Conservation (phyloP, 495 filamentous ascomycete genomes). For the Lophiostoma macrostomum region DNA sequence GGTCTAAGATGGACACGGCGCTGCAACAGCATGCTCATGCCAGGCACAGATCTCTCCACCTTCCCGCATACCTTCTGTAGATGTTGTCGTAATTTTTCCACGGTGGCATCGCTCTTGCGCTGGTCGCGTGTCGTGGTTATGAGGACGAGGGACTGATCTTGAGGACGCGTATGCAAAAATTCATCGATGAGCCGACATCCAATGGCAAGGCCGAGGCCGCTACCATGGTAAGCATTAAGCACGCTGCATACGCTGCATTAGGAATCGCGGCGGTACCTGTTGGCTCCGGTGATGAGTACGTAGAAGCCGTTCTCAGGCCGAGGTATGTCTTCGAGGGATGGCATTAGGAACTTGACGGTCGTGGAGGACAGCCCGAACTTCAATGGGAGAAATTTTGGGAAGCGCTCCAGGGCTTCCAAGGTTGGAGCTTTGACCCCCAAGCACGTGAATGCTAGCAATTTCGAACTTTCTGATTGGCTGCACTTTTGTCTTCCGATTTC, state of each 20-base stretch:
- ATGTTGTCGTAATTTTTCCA: slow-evolving; percentile 53
- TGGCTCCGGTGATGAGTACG: slow-evolving; percentile 70
- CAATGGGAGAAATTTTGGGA: no score
- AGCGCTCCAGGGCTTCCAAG: no score
- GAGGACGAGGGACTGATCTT: slow-evolving; percentile 59
- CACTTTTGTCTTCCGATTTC: no score
- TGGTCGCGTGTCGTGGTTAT: slow-evolving; percentile 63
- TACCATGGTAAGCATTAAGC: no score
- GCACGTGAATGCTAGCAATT: no score
- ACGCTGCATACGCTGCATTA: not conserved
- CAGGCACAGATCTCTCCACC: slow-evolving; percentile 40
- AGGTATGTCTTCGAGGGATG: slow-evolving; percentile 8
- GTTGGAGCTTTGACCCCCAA: no score
- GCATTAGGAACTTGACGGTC: not conserved
- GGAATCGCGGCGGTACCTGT: slow-evolving; percentile 55
- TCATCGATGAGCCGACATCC: slow-evolving; percentile 87
- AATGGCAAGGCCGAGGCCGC: slow-evolving; percentile 86
- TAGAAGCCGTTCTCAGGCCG: slow-evolving; percentile 34
- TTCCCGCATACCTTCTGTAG: slow-evolving; percentile 45
- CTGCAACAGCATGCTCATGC: slow-evolving; percentile 54
- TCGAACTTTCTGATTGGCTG: no score
- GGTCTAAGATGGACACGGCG: slow-evolving; percentile 43
- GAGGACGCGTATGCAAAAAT: slow-evolving; percentile 67
- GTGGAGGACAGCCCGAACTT: not conserved
- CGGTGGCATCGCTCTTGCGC: slow-evolving; percentile 59